A percentile compares a stretch with the other conserved stretches of the same genome.
phyloP scores from a whole-genome alignment of 176 grass and related monocot genomes.

The Pontederia paniculata region DNA sequence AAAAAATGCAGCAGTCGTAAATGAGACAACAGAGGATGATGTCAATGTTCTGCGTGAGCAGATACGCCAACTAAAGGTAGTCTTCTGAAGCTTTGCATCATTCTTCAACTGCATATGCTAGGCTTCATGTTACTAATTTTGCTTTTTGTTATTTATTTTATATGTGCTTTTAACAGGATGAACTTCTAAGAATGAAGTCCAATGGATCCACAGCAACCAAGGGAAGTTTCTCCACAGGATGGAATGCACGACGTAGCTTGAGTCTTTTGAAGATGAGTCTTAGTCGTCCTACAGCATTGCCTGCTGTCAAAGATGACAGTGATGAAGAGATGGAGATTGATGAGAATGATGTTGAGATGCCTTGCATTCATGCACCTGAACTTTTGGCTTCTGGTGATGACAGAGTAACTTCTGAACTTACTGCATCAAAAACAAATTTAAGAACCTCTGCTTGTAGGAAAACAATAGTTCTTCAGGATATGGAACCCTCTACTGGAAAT shows the following conservation, averaged over 20 bases:
- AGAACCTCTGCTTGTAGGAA: slow-evolving; percentile 17
- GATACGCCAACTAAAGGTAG: slow-evolving; percentile 78
- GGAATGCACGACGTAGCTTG: slow-evolving; percentile 72
- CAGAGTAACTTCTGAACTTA: background rate
- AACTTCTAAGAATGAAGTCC: slow-evolving; percentile 87
- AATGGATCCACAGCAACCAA: slow-evolving; percentile 36
- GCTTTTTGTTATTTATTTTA: no score
- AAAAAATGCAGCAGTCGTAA: slow-evolving; percentile 83
- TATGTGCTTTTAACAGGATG: slow-evolving; percentile 35
- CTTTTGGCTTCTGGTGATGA: slow-evolving; percentile 22
- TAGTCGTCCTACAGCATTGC: slow-evolving; percentile 47
- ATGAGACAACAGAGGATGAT: slow-evolving; percentile 86
- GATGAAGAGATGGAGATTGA: slow-evolving; percentile 99
- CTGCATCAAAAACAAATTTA: slow-evolving; percentile 11
- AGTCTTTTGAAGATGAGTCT: slow-evolving; percentile 87
- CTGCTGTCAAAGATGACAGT: slow-evolving; percentile 71
- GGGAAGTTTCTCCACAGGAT: slow-evolving; percentile 42
- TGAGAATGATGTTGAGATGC: slow-evolving; percentile 83
- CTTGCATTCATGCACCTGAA: slow-evolving; percentile 21
- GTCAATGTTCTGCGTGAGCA: slow-evolving; percentile 70
- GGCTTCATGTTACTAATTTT: no score
- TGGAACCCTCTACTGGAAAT: no score
- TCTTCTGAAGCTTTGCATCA: slow-evolving; percentile 1
- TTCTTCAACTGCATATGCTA: no score
- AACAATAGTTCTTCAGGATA: slow-evolving; percentile 10